Evolutionary conservation across 73 alveolate species (phyloP).

Genomic region (Paramecium biaurelia): DNA sequence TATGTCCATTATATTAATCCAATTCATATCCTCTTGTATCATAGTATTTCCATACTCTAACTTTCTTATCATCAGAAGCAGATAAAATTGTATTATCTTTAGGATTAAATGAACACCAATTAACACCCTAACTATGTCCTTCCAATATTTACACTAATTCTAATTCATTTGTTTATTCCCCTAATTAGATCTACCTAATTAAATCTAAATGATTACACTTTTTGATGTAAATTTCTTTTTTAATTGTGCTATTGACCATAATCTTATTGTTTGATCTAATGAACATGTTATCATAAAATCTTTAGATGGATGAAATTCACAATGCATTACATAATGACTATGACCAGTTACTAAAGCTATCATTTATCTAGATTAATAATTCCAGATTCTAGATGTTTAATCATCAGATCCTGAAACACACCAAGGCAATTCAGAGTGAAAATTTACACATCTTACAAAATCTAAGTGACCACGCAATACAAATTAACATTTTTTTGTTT

Average conservation of each 20-base stretch:
- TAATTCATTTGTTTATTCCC: slow-evolving; percentile 69
- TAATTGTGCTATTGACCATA: slow-evolving; percentile 79
- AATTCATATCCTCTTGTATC: slow-evolving; percentile 90
- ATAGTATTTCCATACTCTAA: slow-evolving; percentile 89
- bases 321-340: slow-evolving; percentile 99
- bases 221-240: neutral
- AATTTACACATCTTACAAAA: slow-evolving; percentile 97
- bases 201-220: neutral
- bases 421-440: slow-evolving; percentile 99
- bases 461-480: slow-evolving; percentile 97
- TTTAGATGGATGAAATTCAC: slow-evolving; percentile 96
- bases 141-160: slow-evolving; percentile 91
- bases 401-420: slow-evolving; percentile 90
- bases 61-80: slow-evolving; percentile 91
- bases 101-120: slow-evolving; percentile 94
- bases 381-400: slow-evolving; percentile 96
- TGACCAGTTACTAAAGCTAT: slow-evolving; percentile 95
- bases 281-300: slow-evolving; percentile 96
- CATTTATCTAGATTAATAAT: slow-evolving; percentile 93
- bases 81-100: slow-evolving; percentile 79
- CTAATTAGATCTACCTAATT: neutral
- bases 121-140: slow-evolving; percentile 96
- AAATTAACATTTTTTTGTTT: slow-evolving; percentile 81
- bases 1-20: slow-evolving; percentile 90
- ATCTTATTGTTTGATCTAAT: slow-evolving; percentile 95